Base-by-base conservation (phyloP, 331 rosid species). In the Acacia pycnantha region DNA sequence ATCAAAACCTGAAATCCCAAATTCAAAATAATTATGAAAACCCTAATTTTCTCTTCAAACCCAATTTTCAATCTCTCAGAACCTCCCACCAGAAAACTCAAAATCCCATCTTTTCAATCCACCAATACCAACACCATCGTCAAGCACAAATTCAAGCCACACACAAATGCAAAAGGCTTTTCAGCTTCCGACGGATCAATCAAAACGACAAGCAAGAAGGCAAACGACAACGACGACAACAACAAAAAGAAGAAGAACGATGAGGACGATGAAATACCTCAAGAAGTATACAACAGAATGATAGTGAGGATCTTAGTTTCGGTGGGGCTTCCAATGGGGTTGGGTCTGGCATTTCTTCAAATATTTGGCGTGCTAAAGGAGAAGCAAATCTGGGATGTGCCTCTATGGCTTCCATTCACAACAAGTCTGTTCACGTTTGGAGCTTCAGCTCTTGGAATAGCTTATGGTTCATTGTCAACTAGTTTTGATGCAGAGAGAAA, bases 391-490 rank as follows among this genome's bases (percentile, higher is more conserved):
- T 89, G 87, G 92, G 86, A 92, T 47, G 86, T 86, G 15, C 97
- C 99, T 1, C 16, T 73, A 15, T 95, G 98, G 99, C 1, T 93
- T 2, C 97, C 96, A 18, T 88, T 93, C 74, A 2, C 83, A 65
- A 92, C 97, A 35, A 86, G 88, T 0, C 64, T 92, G 15, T 16
- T 92, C 8, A 85, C 92, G 8, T 92, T 92, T 67, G 97, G 98
- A 29, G 81, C 93, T 43, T 95, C 97, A 14, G 33, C 92, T 0
- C 74, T 89, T 73, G 99, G 98, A 62, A 86, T 91, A 56, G 94
- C 97, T 0, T 93, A 90, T 79, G 99, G 98, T 48, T 77, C 94
- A 21, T 77, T 95, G 65, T 93, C 98, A 21, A 50, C 97, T 5
- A 92, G 97, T 77, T 88, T 93, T 93, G 97, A 95, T 78, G 88